Evolutionary conservation across 805 yeast genomes (phyloP), one percentile per base, ranked within the genome.

Genomic region (Kuraishia hungarica): DNA sequence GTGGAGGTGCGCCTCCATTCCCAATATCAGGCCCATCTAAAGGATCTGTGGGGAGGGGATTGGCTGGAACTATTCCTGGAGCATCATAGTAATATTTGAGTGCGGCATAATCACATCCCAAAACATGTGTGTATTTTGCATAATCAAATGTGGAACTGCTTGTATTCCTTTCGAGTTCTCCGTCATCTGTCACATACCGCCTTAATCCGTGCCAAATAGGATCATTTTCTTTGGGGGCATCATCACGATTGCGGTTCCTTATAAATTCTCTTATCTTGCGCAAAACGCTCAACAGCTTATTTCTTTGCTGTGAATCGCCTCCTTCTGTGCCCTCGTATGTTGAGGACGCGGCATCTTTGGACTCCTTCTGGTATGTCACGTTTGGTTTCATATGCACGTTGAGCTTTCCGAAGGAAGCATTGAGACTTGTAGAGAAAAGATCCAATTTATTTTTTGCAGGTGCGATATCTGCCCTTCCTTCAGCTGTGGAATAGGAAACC

Each of bases 151-250:
- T 75, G 68, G 67, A 26, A 71, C 17, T 35, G 43, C 43, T 15
- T 35, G 43, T 13, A 35, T 35, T 74, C 20, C 56, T 62, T 7
- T 60, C 65, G n/a, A 66, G 72, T 15, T 67, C 59, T 2, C 75
- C 73, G 6, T 65, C 69, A 11, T 75, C 75, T 43, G 48, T 6
- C n/a, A 82, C 64, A 65, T 92, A 93, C 43, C 94, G 77, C 15
- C 81, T 73, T 24, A 93, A 69, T 1, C 98, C 98, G 58, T 73
- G 78, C 98, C 98, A 93, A 55, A 43, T 53, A 20, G 47, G 24
- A 51, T 39, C 24, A 24, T 53, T 53, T 47, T 56, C 54, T 48
- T 54, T 24, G 35, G 23, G 43, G n/a, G 17, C 11, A 35, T 35
- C 43, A 35, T 35, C 43, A 6, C 17, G 5, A 13, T 35, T 15